Evolutionary conservation across 352 stramenopile genomes (phyloP), one percentile per base, ranked within the genome.

Genomic region (Poterioochromonas sp.): DNA sequence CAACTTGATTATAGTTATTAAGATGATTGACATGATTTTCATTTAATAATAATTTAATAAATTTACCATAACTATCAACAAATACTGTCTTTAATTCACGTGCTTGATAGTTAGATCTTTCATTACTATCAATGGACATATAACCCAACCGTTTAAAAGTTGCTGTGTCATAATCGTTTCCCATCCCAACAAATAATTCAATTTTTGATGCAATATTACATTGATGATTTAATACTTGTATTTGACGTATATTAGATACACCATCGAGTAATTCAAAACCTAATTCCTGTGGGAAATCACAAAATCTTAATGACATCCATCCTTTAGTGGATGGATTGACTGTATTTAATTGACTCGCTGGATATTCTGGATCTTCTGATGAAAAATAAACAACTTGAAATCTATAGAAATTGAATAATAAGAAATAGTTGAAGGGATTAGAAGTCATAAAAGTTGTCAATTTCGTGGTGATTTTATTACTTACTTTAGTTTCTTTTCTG

Each of bases 41-140:
- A 79, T 96, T 90, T 73, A 96, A 85, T 41, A 92, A 79, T 40
- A 97, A 82, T 83, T 93, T 94, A 51, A 97, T 78, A 51, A 92
- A 92, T 35, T 81, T 82, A 18, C 88, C 88, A 44, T 90, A 84
- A 64, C 90, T 87, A 80, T 94, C 86, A 37, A 97, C 91, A 65
- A 95, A 93, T 29, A 96, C 91, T 0, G 88, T 94, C 82, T 97
- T 97, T 76, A 97, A 87, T 84, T 97, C 92, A 26, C 92, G 85
- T 3, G 92, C 91, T 84, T 76, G 68, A 74, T 80, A 85, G 43
- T 80, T 76, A 40, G 81, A 83, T 18, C 80, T 69, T 70, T 86
- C 76, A 74, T 86, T 86, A 58, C 54, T 80, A 54, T 84, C 79
- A 20, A 85, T 74, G 53, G 77, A 81, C n/a, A 85, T 69, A 64